Conservation (phyloP, 2,329 filamentous ascomycete genomes). For the Neonectria coccinea region DNA sequence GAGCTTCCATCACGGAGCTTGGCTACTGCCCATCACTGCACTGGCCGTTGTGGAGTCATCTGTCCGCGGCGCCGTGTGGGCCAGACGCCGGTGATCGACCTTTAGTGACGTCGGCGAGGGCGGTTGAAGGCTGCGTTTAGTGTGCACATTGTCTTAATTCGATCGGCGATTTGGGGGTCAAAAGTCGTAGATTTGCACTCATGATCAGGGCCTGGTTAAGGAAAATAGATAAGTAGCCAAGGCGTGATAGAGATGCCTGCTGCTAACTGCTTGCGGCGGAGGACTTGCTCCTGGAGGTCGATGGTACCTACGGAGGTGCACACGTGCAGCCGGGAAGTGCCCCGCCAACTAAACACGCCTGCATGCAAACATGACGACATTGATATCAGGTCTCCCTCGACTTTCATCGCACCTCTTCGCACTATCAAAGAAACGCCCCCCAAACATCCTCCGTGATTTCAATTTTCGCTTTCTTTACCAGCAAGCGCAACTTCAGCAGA, state of each 20-base stretch:
- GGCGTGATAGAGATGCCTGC: background rate
- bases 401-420: constrained; percentile 12
- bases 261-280: constrained; percentile 1
- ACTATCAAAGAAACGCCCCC: background rate
- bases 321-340: constrained; percentile 3
- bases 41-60: constrained; percentile 26
- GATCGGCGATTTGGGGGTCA: background rate
- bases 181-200: background rate
- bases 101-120: constrained; percentile 14
- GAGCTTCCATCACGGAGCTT: background rate
- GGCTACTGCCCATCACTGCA: background rate
- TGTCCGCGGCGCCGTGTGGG: constrained; percentile 12
- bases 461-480: background rate
- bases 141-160: background rate
- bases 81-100: constrained; percentile 10
- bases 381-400: constrained; percentile 24
- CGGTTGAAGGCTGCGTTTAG: background rate
- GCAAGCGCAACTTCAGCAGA: background rate
- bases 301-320: background rate
- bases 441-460: background rate
- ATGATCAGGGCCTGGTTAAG: background rate
- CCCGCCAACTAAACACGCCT: constrained; percentile 15
- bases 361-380: constrained; percentile 39
- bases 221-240: background rate
- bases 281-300: constrained; percentile 8